phyloP scores from a whole-genome alignment of 805 yeast genomes.

The fission yeast (Schizosaccharomyces pombe) region DNA sequence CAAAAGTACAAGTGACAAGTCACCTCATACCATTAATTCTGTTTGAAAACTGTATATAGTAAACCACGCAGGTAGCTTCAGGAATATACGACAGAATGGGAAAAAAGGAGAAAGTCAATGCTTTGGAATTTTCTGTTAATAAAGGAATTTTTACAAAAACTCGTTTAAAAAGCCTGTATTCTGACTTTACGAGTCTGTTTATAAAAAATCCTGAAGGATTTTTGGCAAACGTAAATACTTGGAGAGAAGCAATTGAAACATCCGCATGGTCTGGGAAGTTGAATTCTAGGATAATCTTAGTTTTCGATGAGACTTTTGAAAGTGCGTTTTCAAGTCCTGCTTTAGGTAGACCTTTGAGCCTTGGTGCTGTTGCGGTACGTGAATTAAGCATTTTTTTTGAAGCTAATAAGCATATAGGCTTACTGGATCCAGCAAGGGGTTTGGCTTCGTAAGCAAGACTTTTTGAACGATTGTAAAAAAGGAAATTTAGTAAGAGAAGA shows the following conservation, averaged over 20 bases:
- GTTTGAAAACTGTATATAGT: too few species aligned
- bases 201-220: background rate
- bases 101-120: too few species aligned
- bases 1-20: too few species aligned
- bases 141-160: background rate
- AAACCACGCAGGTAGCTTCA: too few species aligned
- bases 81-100: too few species aligned
- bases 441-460: background rate
- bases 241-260: background rate
- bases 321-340: background rate
- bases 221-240: background rate
- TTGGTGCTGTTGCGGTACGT: background rate
- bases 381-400: background rate
- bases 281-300: background rate
- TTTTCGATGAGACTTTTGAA: background rate
- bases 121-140: background rate
- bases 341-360: background rate
- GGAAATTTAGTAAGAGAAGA: background rate
- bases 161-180: background rate
- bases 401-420: too few species aligned
- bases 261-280: background rate
- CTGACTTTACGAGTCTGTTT: background rate
- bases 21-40: too few species aligned
- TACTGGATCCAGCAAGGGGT: background rate
- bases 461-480: background rate